A percentile compares a stretch with the other conserved stretches of the same genome.
These are phyloP conservation scores for Meyerozyma carpophila DNA, from an alignment of 1,139 yeast genomes.

Conservation along the genomic window DNA sequence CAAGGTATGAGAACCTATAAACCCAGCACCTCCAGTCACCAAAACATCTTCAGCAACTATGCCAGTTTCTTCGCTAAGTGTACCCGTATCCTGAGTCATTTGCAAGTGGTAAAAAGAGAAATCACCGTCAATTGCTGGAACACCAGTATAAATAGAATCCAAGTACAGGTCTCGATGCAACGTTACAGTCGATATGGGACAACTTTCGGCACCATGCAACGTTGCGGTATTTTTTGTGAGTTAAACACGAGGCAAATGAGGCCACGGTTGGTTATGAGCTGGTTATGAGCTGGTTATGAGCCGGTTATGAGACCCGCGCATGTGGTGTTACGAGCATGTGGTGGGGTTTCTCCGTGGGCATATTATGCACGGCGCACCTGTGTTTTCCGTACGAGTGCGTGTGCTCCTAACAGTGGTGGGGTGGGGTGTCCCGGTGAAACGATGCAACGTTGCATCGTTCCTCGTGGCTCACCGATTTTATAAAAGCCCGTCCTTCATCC, in stretches of 20 bases:
- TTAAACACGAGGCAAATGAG: neutral
- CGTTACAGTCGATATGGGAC: constrained; percentile 12
- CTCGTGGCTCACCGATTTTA: neutral
- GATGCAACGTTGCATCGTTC: constrained; percentile 15
- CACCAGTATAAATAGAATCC: neutral
- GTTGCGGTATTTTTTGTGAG: constrained; percentile 7
- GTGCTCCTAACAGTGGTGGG: neutral
- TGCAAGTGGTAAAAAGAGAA: neutral
- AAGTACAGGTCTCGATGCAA: constrained; percentile 9
- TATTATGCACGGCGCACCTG: neutral
- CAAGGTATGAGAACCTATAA: constrained; percentile 49
- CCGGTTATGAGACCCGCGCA: neutral
- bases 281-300: too few species aligned
- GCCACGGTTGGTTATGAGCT: neutral
- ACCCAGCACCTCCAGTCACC: constrained; percentile 59
- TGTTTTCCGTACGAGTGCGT: neutral
- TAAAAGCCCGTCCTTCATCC: constrained; percentile 18
- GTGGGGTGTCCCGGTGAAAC: neutral
- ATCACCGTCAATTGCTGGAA: too few species aligned
- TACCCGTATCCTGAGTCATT: neutral
- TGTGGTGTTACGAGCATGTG: neutral
- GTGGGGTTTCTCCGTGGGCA: neutral
- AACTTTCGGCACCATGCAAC: constrained; percentile 7
- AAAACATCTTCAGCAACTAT: constrained; percentile 20
- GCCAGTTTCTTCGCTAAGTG: neutral